phyloP scores from a whole-genome alignment of 1,139 yeast genomes.

The Yamadazyma diddensiae region DNA sequence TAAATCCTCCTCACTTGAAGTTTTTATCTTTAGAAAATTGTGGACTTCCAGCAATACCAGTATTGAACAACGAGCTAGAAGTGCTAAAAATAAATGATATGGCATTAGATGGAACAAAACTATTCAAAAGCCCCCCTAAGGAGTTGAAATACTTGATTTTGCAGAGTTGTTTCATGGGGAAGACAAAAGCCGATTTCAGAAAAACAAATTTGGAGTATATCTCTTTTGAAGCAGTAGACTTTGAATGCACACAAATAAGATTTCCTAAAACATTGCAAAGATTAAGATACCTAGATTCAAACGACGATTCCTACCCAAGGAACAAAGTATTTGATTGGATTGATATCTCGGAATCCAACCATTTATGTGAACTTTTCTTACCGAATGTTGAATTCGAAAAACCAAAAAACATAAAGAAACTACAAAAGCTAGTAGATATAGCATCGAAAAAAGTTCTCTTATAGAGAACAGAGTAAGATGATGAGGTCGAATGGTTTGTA shows the following conservation, averaged over 20 bases:
- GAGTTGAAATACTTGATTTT: neutral
- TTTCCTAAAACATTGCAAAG: slow-evolving; percentile 4
- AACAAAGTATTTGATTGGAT: slow-evolving; percentile 2
- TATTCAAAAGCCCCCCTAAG: slow-evolving; percentile 1
- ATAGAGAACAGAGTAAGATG: too few relatives aligned
- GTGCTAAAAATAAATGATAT: too few relatives aligned
- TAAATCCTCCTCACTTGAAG: too few relatives aligned
- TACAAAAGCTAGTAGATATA: neutral
- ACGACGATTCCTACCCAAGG: neutral
- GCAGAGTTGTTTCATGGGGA: neutral
- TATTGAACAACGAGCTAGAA: too few relatives aligned
- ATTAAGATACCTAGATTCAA: slow-evolving; percentile 1
- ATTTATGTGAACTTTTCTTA: slow-evolving; percentile 2
- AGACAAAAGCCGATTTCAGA: slow-evolving; percentile 3
- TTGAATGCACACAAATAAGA: slow-evolving; percentile 1
- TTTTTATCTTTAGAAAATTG: neutral
- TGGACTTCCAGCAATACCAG: too few relatives aligned
- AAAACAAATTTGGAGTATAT: slow-evolving; percentile 1
- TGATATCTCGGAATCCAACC: slow-evolving; percentile 3
- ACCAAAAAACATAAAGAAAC: neutral
- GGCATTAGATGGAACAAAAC: neutral
- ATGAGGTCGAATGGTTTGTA: too few relatives aligned
- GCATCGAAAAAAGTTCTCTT: too few relatives aligned
- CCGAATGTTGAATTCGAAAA: neutral
- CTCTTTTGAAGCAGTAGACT: neutral